phyloP scores from a whole-genome alignment of 2,329 filamentous ascomycete species.

The Hawksworthiomyces lignivorus region DNA sequence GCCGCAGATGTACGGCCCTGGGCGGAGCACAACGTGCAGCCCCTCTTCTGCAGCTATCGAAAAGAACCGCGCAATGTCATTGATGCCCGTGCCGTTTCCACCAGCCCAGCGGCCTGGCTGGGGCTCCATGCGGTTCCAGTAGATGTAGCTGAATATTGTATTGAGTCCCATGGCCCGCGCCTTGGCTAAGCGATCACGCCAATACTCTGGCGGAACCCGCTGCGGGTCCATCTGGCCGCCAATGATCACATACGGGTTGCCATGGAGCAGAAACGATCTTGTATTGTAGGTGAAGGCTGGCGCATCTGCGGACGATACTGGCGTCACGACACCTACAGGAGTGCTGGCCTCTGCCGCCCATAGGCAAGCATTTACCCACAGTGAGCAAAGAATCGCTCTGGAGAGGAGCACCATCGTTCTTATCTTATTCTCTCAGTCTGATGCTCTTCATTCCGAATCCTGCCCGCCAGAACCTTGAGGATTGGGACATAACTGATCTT shows the following conservation, averaged over 20 bases:
- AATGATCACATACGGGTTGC: conserved; percentile 63
- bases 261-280: conserved; percentile 61
- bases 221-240: conserved; percentile 66
- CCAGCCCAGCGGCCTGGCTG: conserved; percentile 61
- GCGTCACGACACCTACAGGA: too few relatives aligned
- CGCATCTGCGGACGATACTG: too few relatives aligned
- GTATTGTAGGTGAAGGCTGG: conserved; percentile 58
- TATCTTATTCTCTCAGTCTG: too few relatives aligned
- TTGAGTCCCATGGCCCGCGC: conserved; percentile 74
- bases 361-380: too few relatives aligned
- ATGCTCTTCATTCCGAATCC: too few relatives aligned
- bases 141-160: conserved; percentile 67
- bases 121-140: conserved; percentile 73
- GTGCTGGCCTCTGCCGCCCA: too few relatives aligned
- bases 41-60: conserved; percentile 65
- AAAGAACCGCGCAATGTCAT: conserved; percentile 59
- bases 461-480: too few relatives aligned
- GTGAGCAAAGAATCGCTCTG: too few relatives aligned
- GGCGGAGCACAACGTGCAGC: conserved; percentile 65
- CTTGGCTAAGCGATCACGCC: conserved; percentile 55
- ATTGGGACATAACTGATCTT: too few relatives aligned
- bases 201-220: conserved; percentile 35
- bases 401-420: too few relatives aligned
- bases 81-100: conserved; percentile 64
- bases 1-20: conserved; percentile 72